phyloP scores from a whole-genome alignment of 2,329 filamentous ascomycete species.

The Ophiostoma australiae region DNA sequence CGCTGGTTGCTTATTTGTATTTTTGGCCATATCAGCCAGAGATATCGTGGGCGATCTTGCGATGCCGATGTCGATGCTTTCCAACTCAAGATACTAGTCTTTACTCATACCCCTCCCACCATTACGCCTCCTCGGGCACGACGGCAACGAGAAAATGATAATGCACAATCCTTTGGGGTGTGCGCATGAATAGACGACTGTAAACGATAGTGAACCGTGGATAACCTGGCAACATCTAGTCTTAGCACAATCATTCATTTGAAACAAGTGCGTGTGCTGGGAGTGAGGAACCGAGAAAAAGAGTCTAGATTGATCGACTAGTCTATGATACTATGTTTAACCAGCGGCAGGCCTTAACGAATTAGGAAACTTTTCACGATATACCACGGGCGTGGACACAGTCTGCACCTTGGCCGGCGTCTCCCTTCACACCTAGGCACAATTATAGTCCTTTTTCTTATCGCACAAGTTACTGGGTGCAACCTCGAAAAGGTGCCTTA shows the following conservation, averaged over 20 bases:
- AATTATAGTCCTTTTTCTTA: constrained; percentile 15
- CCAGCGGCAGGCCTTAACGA: constrained; percentile 14
- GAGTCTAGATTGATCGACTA: constrained; percentile 16
- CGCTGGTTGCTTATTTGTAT: constrained; percentile 15
- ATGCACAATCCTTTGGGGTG: constrained; percentile 10
- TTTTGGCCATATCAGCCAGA: constrained; percentile 8
- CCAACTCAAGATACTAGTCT: constrained; percentile 10
- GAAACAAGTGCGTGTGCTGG: constrained; percentile 6
- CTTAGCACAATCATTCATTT: not conserved
- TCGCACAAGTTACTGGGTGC: constrained; percentile 4
- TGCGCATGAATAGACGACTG: constrained; percentile 14
- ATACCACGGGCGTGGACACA: not conserved
- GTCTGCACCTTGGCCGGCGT: not conserved
- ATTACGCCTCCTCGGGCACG: constrained; percentile 9
- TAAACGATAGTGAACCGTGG: not conserved
- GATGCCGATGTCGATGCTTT: constrained; percentile 17
- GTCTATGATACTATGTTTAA: not conserved
- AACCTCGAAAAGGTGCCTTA: constrained; percentile 3
- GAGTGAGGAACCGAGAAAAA: not conserved
- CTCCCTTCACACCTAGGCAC: constrained; percentile 15
- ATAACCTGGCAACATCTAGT: not conserved
- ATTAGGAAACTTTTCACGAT: constrained; percentile 15
- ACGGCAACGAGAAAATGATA: constrained; percentile 7
- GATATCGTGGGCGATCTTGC: constrained; percentile 14
- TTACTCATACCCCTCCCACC: constrained; percentile 15